A percentile compares a stretch with the other conserved stretches of the same genome.
Evolutionary conservation across 257 asterid genomes (phyloP).

Genomic region (Hygrophila difformis): DNA sequence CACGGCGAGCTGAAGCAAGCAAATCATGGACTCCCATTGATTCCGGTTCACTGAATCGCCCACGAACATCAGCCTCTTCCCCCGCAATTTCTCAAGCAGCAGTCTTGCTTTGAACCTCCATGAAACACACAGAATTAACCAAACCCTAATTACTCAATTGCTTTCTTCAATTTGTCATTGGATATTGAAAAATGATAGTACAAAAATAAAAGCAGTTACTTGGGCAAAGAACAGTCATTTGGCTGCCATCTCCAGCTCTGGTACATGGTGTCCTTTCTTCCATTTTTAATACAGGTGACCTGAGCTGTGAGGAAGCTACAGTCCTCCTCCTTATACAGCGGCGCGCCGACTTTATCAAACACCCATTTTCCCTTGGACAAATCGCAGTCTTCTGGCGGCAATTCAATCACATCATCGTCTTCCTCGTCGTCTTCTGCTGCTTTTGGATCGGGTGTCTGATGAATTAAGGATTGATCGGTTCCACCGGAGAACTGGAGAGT

Average conservation of each 20-base stretch:
- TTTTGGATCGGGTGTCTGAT: background rate
- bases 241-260: slow-evolving; percentile 91
- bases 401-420: slow-evolving; percentile 17
- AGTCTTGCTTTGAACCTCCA: slow-evolving; percentile 44
- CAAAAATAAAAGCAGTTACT: slow-evolving; percentile 20
- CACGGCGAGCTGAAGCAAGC: slow-evolving; percentile 46
- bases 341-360: slow-evolving; percentile 40
- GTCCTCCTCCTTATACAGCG: slow-evolving; percentile 51
- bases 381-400: slow-evolving; percentile 51
- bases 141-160: too few relatives aligned
- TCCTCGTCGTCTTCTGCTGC: slow-evolving; percentile 8
- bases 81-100: slow-evolving; percentile 57
- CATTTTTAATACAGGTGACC: slow-evolving; percentile 59
- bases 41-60: slow-evolving; percentile 79
- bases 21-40: slow-evolving; percentile 83
- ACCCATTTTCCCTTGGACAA: slow-evolving; percentile 66
- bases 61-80: slow-evolving; percentile 65
- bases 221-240: slow-evolving; percentile 59
- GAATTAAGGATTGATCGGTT: background rate
- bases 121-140: background rate
- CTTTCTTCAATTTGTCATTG: too few relatives aligned
- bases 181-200: too few relatives aligned
- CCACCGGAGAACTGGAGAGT: slow-evolving; percentile 13
- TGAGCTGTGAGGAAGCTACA: slow-evolving; percentile 63
- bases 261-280: slow-evolving; percentile 41